These are phyloP conservation scores for Arabidopsis suecica DNA, from an alignment of 345 rosid species.

Conservation along the genomic window DNA sequence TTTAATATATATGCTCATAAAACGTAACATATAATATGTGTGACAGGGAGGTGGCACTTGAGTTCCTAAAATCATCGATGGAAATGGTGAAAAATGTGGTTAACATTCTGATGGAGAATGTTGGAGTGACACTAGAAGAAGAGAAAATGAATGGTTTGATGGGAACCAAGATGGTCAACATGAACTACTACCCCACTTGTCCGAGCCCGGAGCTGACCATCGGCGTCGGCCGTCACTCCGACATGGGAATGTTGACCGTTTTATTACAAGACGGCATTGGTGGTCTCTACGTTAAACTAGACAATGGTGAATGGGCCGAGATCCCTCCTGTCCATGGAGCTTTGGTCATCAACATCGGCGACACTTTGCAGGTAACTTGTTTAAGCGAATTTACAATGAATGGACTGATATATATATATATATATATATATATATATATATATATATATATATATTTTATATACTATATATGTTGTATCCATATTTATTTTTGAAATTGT, in stretches of 20 bases:
- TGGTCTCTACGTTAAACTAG: conserved; percentile 62
- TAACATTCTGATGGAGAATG: conserved; percentile 48
- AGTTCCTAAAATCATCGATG: conserved; percentile 52
- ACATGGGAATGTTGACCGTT: conserved; percentile 61
- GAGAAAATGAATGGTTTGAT: conserved; percentile 48
- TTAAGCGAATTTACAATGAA: neutral
- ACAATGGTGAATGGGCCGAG: conserved; percentile 49
- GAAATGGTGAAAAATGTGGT: conserved; percentile 52
- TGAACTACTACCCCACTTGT: conserved; percentile 68
- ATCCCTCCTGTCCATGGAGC: conserved; percentile 50
- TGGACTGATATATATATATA: neutral
- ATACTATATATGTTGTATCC: neutral
- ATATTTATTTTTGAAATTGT: neutral
- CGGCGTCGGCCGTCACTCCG: conserved; percentile 72
- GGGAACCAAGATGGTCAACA: conserved; percentile 55
- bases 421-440: neutral
- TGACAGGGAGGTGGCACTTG: conserved; percentile 55
- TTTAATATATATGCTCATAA: neutral
- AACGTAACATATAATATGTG: neutral
- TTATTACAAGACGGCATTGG: conserved; percentile 69
- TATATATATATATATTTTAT: neutral
- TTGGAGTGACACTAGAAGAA: conserved; percentile 51
- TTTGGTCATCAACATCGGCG: conserved; percentile 54
- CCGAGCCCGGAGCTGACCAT: conserved; percentile 66
- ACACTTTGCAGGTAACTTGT: conserved; percentile 46